Evolutionary conservation across 2,329 filamentous ascomycete genomes (phyloP), one percentile per base, ranked within the genome.

Genomic region (Ascochyta pisi): DNA sequence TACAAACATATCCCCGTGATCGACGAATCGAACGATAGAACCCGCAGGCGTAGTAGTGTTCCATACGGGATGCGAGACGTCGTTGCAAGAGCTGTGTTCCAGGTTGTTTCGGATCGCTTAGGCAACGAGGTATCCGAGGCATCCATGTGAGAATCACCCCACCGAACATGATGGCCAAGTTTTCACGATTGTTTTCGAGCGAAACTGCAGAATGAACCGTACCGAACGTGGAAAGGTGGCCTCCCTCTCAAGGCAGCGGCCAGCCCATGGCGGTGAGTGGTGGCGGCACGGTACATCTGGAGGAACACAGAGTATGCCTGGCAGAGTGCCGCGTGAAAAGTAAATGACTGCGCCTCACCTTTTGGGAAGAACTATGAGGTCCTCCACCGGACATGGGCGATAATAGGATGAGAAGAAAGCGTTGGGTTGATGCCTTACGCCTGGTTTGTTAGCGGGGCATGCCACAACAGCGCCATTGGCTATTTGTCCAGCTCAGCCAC

Each of bases 171-270:
- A 44, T 26, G 6, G 8, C 13, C 8, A 16, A 16, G 19, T 33
- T 44, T 43, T 43, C 52, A 43, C 41, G 23, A 46, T 26, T 27
- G 43, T 55, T 40, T 58, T 54, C 44, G 50, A 34, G 38, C 41
- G 43, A 50, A 23, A 39, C 23, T 50, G 61, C 65, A 64, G 67
- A 52, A 63, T 53, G 24, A 57, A 24, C 12, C 29, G 39, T 26
- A 34, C 58, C 50, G 35, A 42, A 63, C 55, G 22, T 40, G 57
- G 61, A 53, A 53, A 43, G 54, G n/a, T 31, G 42, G 67, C 67
- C 62, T 62, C 48, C 24, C 50, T 64, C 53, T 47, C 64, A 60
- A 72, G 70, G 70, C 69, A 71, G 61, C 67, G 58, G 66, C 59
- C 57, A 62, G 64, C 62, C 54, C n/a, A 42, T 31, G 54, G 57